A percentile compares a stretch with the other conserved stretches of the same genome.
phyloP scores from a whole-genome alignment of 2,329 filamentous ascomycete species.

The Thelonectria rubi region DNA sequence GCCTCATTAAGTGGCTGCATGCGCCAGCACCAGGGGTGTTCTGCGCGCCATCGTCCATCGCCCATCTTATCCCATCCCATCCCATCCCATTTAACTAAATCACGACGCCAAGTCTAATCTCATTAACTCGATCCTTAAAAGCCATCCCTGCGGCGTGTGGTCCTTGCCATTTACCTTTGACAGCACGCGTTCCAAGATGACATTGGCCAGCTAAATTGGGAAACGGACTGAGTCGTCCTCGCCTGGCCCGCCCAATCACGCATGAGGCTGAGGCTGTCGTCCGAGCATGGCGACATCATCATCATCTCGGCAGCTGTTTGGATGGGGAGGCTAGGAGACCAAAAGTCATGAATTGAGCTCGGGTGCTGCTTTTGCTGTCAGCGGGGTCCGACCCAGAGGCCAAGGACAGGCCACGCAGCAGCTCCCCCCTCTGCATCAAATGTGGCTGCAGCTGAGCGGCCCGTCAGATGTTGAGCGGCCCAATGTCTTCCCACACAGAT shows the following conservation, averaged over 20 bases:
- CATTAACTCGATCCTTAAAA: constrained; percentile 33
- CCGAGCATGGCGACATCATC: constrained; percentile 10
- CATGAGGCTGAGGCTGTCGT: constrained; percentile 11
- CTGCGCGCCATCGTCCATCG: constrained; percentile 38
- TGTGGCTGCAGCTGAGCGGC: constrained; percentile 12
- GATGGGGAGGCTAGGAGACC: too few relatives aligned
- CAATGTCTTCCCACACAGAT: background rate
- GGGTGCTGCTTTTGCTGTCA: background rate
- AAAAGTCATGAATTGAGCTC: background rate
- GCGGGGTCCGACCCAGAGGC: background rate
- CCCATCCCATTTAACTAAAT: constrained; percentile 39
- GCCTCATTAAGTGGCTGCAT: constrained; percentile 46
- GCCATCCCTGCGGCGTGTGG: constrained; percentile 25
- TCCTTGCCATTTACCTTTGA: constrained; percentile 31
- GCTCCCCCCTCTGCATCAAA: background rate
- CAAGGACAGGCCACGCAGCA: background rate
- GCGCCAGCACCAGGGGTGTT: constrained; percentile 42
- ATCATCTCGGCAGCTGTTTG: constrained; percentile 1
- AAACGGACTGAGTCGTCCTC: background rate
- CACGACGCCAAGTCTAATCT: constrained; percentile 41
- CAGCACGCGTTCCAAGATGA: constrained; percentile 30
- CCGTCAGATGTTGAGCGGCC: constrained; percentile 2
- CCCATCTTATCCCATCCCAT: too few relatives aligned
- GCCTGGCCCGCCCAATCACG: constrained; percentile 6
- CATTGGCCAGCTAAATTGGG: constrained; percentile 19